Conservation (phyloP, 2,329 filamentous ascomycete genomes). For the Botrytis porri region DNA sequence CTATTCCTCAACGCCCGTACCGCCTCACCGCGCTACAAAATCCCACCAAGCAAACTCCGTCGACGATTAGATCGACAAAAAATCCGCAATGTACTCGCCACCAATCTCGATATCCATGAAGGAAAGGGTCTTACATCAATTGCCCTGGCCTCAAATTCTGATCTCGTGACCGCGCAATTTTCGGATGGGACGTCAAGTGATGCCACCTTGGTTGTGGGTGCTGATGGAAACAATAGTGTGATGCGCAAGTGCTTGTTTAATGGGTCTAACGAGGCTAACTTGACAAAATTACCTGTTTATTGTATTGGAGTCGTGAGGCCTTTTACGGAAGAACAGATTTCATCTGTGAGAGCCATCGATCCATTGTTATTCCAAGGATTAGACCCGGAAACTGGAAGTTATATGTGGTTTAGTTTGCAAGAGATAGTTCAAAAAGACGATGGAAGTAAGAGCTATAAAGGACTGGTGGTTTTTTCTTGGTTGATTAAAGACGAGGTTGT, state of each 20-base stretch:
- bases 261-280: slow-evolving; percentile 39
- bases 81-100: slow-evolving; percentile 22
- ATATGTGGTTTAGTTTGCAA: slow-evolving; percentile 50
- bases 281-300: slow-evolving; percentile 40
- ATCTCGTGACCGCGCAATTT: slow-evolving; percentile 36
- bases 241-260: slow-evolving; percentile 26
- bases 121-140: slow-evolving; percentile 47
- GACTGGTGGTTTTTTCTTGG: slow-evolving; percentile 50
- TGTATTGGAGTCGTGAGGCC: slow-evolving; percentile 42
- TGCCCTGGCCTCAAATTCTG: slow-evolving; percentile 16
- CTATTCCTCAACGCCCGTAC: slow-evolving; percentile 44
- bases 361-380: slow-evolving; percentile 54
- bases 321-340: slow-evolving; percentile 41
- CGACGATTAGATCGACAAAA: slow-evolving; percentile 40
- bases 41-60: slow-evolving; percentile 41
- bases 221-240: slow-evolving; percentile 41
- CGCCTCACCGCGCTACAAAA: slow-evolving; percentile 41
- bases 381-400: slow-evolving; percentile 50
- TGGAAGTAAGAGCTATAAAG: slow-evolving; percentile 41
- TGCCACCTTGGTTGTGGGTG: slow-evolving; percentile 41
- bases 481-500: slow-evolving; percentile 35
- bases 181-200: slow-evolving; percentile 37
- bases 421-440: slow-evolving; percentile 40
- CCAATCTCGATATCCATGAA: slow-evolving; percentile 44
- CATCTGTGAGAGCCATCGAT: slow-evolving; percentile 47